These are phyloP conservation scores for Arthrobotrys sinensis DNA, from an alignment of 2,329 filamentous ascomycete genomes.

Conservation along the genomic window DNA sequence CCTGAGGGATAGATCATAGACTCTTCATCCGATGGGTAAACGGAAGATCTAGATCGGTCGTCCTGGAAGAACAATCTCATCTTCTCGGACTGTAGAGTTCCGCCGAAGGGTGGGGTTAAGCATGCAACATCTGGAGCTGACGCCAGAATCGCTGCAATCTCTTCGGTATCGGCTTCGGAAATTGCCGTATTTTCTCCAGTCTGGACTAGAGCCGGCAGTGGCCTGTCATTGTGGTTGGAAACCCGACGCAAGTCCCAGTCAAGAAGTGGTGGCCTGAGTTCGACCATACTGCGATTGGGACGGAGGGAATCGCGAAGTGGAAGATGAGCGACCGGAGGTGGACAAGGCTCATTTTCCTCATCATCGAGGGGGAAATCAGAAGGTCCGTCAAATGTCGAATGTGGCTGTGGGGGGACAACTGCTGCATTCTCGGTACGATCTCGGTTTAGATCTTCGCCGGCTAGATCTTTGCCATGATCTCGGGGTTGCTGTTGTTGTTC, in stretches of 20 bases:
- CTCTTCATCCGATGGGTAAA: constrained; percentile 53
- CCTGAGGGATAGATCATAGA: constrained; percentile 29
- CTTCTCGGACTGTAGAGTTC: constrained; percentile 38
- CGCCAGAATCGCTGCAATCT: constrained; percentile 33
- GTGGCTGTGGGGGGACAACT: constrained; percentile 1
- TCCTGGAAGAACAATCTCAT: constrained; percentile 50
- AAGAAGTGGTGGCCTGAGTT: background rate
- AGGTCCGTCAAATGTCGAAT: constrained; percentile 18
- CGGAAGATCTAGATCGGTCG: constrained; percentile 39
- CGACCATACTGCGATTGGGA: background rate
- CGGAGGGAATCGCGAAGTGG: background rate
- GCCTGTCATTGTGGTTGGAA: constrained; percentile 21
- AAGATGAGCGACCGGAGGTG: background rate
- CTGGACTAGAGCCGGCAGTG: constrained; percentile 29
- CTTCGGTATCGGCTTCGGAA: constrained; percentile 30
- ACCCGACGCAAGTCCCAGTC: constrained; percentile 7
- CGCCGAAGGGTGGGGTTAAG: constrained; percentile 1
- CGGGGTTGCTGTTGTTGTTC: background rate
- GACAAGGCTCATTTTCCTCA: constrained; percentile 5
- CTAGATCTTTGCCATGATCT: background rate
- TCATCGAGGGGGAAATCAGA: constrained; percentile 8
- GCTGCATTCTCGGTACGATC: background rate
- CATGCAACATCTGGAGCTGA: constrained; percentile 14
- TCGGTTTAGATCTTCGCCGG: background rate
- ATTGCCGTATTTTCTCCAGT: constrained; percentile 21